Conservation (phyloP, 257 asterid genomes). For the Primulina eburnea region DNA sequence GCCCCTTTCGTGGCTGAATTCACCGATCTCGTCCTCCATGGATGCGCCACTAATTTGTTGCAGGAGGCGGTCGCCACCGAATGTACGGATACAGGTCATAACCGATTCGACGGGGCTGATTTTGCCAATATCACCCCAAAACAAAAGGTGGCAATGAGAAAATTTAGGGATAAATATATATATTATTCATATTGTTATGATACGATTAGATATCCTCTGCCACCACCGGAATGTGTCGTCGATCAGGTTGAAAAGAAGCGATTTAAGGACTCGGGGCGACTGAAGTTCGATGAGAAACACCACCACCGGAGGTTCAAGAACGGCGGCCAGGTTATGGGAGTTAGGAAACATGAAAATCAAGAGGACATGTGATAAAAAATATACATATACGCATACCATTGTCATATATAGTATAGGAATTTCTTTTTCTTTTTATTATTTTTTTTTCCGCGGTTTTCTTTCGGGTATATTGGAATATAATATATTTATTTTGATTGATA, state of each 20-base stretch:
- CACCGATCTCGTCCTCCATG: constrained; percentile 70
- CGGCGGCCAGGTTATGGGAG: constrained; percentile 35
- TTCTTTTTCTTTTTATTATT: constrained; percentile 7
- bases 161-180: constrained; percentile 54
- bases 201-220: constrained; percentile 46
- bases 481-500: constrained; percentile 6
- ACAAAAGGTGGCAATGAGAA: constrained; percentile 60
- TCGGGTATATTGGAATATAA: constrained; percentile 21
- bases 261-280: constrained; percentile 66
- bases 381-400: neutral
- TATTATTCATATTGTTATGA: constrained; percentile 85
- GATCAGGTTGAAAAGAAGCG: constrained; percentile 42
- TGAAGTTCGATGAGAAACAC: constrained; percentile 44
- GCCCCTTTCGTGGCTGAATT: constrained; percentile 87
- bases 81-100: constrained; percentile 27
- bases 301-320: constrained; percentile 44
- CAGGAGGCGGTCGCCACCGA: constrained; percentile 46
- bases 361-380: constrained; percentile 30
- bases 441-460: neutral
- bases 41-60: constrained; percentile 61
- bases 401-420: neutral
- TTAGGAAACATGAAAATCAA: constrained; percentile 38
- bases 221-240: constrained; percentile 68
- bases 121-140: constrained; percentile 39
- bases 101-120: constrained; percentile 34